Evolutionary conservation across 2,329 filamentous ascomycete genomes (phyloP).

Genomic region (Epichloe elymi): DNA sequence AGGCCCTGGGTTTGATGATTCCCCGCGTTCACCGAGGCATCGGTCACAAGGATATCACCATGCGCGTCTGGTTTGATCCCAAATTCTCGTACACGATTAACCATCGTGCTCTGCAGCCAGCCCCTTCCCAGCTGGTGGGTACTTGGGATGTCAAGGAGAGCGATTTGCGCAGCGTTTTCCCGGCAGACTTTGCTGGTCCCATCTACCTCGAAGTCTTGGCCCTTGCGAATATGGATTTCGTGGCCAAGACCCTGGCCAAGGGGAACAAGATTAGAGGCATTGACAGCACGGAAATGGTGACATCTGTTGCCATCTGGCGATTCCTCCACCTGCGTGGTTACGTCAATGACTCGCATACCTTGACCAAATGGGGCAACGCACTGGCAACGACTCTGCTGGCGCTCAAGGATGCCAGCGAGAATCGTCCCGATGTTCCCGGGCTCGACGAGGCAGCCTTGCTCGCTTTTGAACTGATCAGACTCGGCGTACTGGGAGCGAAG

Average conservation of each 20-base stretch:
- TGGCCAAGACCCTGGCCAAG: constrained; percentile 51
- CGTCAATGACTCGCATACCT: constrained; percentile 60
- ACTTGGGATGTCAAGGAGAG: constrained; percentile 64
- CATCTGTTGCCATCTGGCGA: constrained; percentile 67
- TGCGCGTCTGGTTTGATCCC: constrained; percentile 75
- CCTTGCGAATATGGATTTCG: constrained; percentile 57
- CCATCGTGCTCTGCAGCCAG: constrained; percentile 36
- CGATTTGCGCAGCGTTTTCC: constrained; percentile 35
- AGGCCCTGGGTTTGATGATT: constrained; percentile 65
- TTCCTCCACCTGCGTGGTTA: constrained; percentile 86
- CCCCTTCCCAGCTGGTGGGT: constrained; percentile 31
- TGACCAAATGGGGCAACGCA: constrained; percentile 75
- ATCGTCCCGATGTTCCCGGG: constrained; percentile 28
- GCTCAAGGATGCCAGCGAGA: constrained; percentile 40
- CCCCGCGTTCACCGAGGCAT: constrained; percentile 74
- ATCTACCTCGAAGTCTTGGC: constrained; percentile 50
- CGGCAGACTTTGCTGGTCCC: constrained; percentile 26
- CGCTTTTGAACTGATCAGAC: constrained; percentile 71
- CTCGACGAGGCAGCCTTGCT: constrained; percentile 70
- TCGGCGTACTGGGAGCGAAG: constrained; percentile 63
- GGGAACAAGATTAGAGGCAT: constrained; percentile 48
- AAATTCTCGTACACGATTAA: constrained; percentile 56
- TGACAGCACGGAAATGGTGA: constrained; percentile 51
- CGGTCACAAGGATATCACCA: constrained; percentile 61
- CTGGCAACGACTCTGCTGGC: constrained; percentile 55